phyloP scores from a whole-genome alignment of 1,139 yeast species.

The Sugiyamaella grinbergsii region DNA sequence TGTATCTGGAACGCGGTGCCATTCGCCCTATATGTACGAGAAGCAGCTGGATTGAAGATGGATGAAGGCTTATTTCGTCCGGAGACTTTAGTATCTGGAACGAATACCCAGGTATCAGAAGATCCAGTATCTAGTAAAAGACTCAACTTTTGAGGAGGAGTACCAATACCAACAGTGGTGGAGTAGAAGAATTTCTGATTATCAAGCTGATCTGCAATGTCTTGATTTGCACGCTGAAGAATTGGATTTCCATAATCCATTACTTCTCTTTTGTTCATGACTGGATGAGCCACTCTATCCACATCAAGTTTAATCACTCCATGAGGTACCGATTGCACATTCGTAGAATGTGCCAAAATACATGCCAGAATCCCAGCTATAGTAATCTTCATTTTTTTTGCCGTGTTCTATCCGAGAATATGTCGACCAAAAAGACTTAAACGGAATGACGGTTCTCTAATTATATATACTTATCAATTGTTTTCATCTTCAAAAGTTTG shows the following conservation, averaged over 20 bases:
- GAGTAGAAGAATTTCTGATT: constrained; percentile 45
- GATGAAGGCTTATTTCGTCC: constrained; percentile 36
- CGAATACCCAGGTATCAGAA: constrained; percentile 65
- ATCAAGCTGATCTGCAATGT: constrained; percentile 37
- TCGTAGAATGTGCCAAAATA: not conserved
- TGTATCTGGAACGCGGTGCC: constrained; percentile 31
- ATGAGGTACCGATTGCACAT: constrained; percentile 25
- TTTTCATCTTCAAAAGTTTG: not conserved
- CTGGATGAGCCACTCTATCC: constrained; percentile 30
- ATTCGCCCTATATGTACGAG: constrained; percentile 31
- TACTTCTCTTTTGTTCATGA: constrained; percentile 26
- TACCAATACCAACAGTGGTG: constrained; percentile 35
- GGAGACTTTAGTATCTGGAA: constrained; percentile 34
- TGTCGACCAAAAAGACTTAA: no score
- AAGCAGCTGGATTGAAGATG: constrained; percentile 42
- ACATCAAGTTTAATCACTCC: constrained; percentile 35
- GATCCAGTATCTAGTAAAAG: constrained; percentile 65
- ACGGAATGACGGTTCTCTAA: not conserved
- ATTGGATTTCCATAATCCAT: constrained; percentile 25
- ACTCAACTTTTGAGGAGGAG: constrained; percentile 36
- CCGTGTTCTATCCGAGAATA: not conserved
- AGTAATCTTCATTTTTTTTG: constrained; percentile 10
- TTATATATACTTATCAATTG: not conserved
- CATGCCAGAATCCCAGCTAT: constrained; percentile 1
- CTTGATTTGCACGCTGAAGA: constrained; percentile 28